Evolutionary conservation across 2,329 filamentous ascomycete genomes (phyloP).

Genomic region (Talaromyces sp.): DNA sequence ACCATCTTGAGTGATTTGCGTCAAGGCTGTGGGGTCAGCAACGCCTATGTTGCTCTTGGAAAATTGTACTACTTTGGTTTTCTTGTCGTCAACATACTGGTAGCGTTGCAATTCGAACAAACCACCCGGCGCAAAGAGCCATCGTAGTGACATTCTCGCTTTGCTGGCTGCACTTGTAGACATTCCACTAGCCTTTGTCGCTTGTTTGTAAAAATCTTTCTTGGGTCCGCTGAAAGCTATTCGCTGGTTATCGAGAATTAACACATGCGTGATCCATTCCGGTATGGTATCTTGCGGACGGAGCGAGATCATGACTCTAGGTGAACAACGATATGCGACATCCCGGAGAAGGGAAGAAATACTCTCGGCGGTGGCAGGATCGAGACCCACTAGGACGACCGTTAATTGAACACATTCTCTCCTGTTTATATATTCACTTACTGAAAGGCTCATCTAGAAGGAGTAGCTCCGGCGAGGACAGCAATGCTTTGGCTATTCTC

Average conservation of each 20-base stretch:
- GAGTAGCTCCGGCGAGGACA: constrained; percentile 73
- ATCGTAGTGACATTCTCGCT: neutral
- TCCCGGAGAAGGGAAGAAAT: constrained; percentile 67
- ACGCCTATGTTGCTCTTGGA: neutral
- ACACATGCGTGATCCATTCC: constrained; percentile 82
- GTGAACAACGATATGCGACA: constrained; percentile 63
- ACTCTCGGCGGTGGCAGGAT: constrained; percentile 71
- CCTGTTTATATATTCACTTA: constrained; percentile 31
- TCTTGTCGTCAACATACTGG: neutral
- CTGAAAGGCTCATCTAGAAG: constrained; percentile 90
- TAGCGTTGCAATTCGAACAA: neutral
- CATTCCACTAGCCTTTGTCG: constrained; percentile 18
- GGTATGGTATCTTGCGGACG: constrained; percentile 84
- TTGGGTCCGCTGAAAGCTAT: constrained; percentile 53
- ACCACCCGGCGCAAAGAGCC: constrained; percentile 8
- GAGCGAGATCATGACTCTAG: constrained; percentile 71
- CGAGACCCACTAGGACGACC: constrained; percentile 66
- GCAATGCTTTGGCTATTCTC: constrained; percentile 79
- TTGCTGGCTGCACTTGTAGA: neutral
- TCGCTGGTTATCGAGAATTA: constrained; percentile 52
- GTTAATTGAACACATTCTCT: constrained; percentile 19
- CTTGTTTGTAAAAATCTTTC: constrained; percentile 56
- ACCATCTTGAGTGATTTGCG: constrained; percentile 41
- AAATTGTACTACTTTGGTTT: constrained; percentile 10
- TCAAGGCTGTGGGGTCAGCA: constrained; percentile 1